phyloP scores from a whole-genome alignment of 306 rosid genomes.

The Malus sylvestris region DNA sequence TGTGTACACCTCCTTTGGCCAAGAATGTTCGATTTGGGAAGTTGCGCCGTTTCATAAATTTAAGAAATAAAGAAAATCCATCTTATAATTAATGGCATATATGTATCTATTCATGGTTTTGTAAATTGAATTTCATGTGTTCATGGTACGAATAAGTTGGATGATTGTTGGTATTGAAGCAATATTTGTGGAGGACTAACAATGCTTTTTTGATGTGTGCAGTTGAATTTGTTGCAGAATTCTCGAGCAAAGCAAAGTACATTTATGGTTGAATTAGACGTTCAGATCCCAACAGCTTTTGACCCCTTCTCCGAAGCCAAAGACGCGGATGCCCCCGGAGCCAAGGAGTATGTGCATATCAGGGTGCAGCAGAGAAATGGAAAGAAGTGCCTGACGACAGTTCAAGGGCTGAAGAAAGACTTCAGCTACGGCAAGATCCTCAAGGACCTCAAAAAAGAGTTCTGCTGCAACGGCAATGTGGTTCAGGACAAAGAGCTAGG shows the following conservation, averaged over 20 bases:
- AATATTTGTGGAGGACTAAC: neutral
- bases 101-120: neutral
- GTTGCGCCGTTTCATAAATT: too few species aligned
- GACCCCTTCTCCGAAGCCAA: neutral
- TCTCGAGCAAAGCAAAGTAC: slow-evolving; percentile 31
- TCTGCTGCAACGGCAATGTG: neutral
- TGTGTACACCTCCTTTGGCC: too few species aligned
- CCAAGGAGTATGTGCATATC: neutral
- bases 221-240: neutral
- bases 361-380: neutral
- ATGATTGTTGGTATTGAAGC: neutral
- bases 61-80: neutral
- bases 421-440: neutral
- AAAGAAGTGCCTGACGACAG: neutral
- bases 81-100: neutral
- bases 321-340: neutral
- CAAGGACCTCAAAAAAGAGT: neutral
- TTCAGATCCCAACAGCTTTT: slow-evolving; percentile 22
- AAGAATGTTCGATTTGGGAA: too few species aligned
- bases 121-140: neutral
- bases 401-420: neutral
- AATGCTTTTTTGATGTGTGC: neutral
- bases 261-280: slow-evolving; percentile 77
- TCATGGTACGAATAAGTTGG: neutral
- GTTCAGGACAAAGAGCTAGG: neutral